A percentile compares a stretch with the other conserved stretches of the same genome.
phyloP scores from a whole-genome alignment of 352 stramenopile genomes.

The Globisporangium alternatum region DNA sequence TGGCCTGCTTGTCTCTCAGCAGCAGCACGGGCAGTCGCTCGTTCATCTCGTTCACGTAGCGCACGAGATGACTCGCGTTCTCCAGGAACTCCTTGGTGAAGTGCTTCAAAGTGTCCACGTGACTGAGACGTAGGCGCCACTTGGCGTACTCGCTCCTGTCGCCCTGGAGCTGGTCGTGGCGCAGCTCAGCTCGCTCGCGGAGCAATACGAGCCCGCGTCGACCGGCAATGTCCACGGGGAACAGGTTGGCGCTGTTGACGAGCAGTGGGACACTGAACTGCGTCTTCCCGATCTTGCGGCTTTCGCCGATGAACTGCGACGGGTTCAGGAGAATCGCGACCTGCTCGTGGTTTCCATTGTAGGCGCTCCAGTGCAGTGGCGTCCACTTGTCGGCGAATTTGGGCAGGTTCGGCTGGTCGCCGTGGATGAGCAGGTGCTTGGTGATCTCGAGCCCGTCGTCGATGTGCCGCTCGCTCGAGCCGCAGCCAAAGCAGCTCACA shows the following conservation, averaged over 20 bases:
- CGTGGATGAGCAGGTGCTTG: conserved; percentile 47
- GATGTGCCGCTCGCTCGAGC: conserved; percentile 53
- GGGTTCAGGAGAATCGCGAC: conserved; percentile 55
- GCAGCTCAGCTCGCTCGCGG: conserved; percentile 37
- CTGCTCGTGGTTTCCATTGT: conserved; percentile 72
- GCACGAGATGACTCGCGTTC: conserved; percentile 30
- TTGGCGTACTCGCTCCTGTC: conserved; percentile 29
- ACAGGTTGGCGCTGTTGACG: conserved; percentile 51
- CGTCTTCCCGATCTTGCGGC: conserved; percentile 25
- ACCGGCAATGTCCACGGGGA: conserved; percentile 61
- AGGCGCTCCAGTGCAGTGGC: conserved; percentile 70
- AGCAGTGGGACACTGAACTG: conserved; percentile 62
- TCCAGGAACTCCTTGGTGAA: conserved; percentile 60
- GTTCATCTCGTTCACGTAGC: conserved; percentile 70
- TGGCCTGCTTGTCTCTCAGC: conserved; percentile 16
- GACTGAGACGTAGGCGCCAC: conserved; percentile 65
- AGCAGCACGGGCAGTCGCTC: conserved; percentile 32
- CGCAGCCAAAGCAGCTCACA: conserved; percentile 76
- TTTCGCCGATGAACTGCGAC: conserved; percentile 4
- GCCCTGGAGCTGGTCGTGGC: neutral
- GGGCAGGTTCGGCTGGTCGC: conserved; percentile 66
- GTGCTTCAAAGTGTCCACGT: conserved; percentile 39
- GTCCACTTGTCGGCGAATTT: conserved; percentile 75
- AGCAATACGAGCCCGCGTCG: conserved; percentile 45
- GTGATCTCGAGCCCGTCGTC: conserved; percentile 67